These are phyloP conservation scores for Fusarium avenaceum DNA, from an alignment of 2,329 filamentous ascomycete species.

Conservation along the genomic window DNA sequence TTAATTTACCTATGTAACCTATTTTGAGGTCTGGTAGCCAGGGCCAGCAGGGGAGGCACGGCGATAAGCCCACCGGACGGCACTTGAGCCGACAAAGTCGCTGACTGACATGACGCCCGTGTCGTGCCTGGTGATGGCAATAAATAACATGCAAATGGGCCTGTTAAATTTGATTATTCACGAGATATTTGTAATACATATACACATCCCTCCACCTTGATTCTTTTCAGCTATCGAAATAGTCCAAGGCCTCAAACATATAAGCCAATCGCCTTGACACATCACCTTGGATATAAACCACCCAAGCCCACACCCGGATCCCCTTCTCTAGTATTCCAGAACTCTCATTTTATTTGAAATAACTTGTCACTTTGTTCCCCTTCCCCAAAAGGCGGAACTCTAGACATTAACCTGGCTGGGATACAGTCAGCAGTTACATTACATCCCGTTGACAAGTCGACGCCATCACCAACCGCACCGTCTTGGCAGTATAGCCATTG, in stretches of 20 bases:
- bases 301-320: neutral
- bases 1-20: slow-evolving; percentile 1
- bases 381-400: slow-evolving; percentile 4
- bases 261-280: neutral
- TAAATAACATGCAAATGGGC: neutral
- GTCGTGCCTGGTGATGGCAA: slow-evolving; percentile 2
- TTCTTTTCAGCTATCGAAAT: neutral
- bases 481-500: slow-evolving; percentile 1
- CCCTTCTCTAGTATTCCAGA: neutral
- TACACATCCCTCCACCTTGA: neutral
- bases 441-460: slow-evolving; percentile 16
- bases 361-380: neutral
- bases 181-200: slow-evolving; percentile 7
- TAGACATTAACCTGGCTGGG: slow-evolving; percentile 12
- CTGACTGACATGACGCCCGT: slow-evolving; percentile 10
- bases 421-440: slow-evolving; percentile 30
- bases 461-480: slow-evolving; percentile 8
- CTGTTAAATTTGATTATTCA: neutral
- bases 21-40: slow-evolving; percentile 10
- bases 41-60: neutral
- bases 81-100: neutral
- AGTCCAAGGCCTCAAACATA: neutral
- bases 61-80: no score
- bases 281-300: neutral
- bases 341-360: neutral